Conservation (phyloP, 352 stramenopile genomes). For the Pythium phragmiticola region DNA sequence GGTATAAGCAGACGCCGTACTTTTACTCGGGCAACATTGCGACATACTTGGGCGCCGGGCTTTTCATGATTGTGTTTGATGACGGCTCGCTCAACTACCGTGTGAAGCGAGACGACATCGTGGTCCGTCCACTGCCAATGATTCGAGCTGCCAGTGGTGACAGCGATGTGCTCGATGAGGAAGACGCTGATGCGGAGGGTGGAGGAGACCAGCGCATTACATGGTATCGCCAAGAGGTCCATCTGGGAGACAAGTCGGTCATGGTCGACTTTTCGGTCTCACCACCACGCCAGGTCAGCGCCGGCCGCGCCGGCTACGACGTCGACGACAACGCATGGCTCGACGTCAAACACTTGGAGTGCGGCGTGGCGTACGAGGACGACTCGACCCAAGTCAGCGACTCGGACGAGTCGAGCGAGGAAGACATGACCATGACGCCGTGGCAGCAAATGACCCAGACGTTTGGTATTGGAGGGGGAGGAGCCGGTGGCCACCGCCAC, state of each 20-base stretch:
- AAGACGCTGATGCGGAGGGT: not conserved
- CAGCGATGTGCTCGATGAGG: not conserved
- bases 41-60: constrained; percentile 56
- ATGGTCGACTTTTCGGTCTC: constrained; percentile 38
- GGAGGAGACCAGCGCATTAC: constrained; percentile 18
- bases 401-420: constrained; percentile 72
- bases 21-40: constrained; percentile 81
- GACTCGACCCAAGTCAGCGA: constrained; percentile 85
- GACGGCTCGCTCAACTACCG: constrained; percentile 74
- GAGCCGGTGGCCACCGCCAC: constrained; percentile 12
- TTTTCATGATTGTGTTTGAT: constrained; percentile 84
- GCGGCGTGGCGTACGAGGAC: constrained; percentile 69
- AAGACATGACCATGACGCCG: constrained; percentile 75
- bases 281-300: constrained; percentile 27
- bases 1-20: constrained; percentile 70
- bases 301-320: constrained; percentile 24
- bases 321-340: constrained; percentile 36
- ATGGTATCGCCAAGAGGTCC: constrained; percentile 29
- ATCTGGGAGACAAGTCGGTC: constrained; percentile 30
- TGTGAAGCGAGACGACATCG: constrained; percentile 63
- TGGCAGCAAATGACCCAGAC: constrained; percentile 87
- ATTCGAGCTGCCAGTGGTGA: not conserved
- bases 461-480: constrained; percentile 62
- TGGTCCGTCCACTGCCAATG: constrained; percentile 30
- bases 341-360: constrained; percentile 70